A percentile compares a stretch with the other conserved stretches of the same genome.
phyloP scores from a whole-genome alignment of 495 filamentous ascomycete genomes.

The Lophium mytilinum region DNA sequence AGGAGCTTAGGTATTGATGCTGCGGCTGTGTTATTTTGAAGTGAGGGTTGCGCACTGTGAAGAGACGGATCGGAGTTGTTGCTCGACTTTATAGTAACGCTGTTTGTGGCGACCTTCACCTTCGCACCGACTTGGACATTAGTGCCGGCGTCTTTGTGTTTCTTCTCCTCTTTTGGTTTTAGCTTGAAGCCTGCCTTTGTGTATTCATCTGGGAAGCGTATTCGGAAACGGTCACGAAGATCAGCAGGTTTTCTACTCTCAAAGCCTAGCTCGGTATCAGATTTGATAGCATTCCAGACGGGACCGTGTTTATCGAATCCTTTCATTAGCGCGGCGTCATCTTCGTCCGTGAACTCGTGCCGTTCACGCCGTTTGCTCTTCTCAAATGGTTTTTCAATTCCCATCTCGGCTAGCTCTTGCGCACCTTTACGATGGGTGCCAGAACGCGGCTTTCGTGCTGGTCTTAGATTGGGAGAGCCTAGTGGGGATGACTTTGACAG shows the following conservation, averaged over 20 bases:
- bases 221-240: conserved; percentile 73
- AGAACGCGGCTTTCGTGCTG: conserved; percentile 4
- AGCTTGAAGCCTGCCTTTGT: conserved; percentile 37
- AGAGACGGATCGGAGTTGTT: too few species aligned
- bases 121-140: not conserved
- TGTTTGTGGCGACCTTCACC: not conserved
- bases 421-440: conserved; percentile 28
- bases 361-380: conserved; percentile 44
- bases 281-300: conserved; percentile 72
- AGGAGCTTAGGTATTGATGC: not conserved
- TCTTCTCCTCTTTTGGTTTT: conserved; percentile 16
- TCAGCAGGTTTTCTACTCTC: conserved; percentile 64
- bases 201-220: conserved; percentile 69
- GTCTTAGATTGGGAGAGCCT: not conserved
- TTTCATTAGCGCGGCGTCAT: conserved; percentile 68
- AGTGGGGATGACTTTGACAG: too few species aligned
- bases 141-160: not conserved
- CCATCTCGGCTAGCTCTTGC: conserved; percentile 50
- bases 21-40: too few species aligned
- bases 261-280: conserved; percentile 60
- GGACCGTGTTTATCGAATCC: conserved; percentile 70
- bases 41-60: too few species aligned
- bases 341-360: conserved; percentile 60
- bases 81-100: not conserved
- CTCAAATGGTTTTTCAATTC: conserved; percentile 47